A percentile compares a stretch with the other conserved stretches of the same genome.
These are phyloP conservation scores for Fusarium foetens DNA, from an alignment of 2,329 filamentous ascomycete genomes.

Conservation along the genomic window DNA sequence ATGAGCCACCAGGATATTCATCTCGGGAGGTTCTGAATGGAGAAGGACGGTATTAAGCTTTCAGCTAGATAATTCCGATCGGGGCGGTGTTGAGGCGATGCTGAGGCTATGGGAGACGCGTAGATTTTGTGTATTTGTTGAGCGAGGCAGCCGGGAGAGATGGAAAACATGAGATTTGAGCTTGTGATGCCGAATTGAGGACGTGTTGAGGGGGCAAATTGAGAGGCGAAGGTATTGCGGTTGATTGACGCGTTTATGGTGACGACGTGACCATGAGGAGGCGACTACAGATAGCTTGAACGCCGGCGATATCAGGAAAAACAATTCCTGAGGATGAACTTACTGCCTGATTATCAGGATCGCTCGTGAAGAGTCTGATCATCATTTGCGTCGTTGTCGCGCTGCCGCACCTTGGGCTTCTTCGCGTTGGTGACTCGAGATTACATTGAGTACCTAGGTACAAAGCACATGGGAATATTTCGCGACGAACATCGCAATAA, in stretches of 20 bases:
- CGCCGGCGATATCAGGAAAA: not conserved
- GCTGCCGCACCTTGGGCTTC: no score
- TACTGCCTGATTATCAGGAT: not conserved
- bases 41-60: conserved; percentile 5
- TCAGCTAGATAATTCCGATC: not conserved
- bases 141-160: not conserved
- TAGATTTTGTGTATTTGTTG: not conserved
- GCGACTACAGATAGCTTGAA: not conserved
- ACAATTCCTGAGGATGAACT: not conserved
- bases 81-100: conserved; percentile 20
- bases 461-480: not conserved
- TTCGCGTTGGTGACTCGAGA: not conserved
- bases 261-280: not conserved
- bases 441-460: no score
- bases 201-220: not conserved
- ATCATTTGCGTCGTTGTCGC: not conserved
- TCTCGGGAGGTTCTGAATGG: not conserved
- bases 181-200: not conserved
- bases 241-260: not conserved
- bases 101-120: not conserved
- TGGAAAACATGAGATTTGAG: not conserved
- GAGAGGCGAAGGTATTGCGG: not conserved
- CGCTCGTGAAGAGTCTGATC: rapidly evolving
- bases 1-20: not conserved
- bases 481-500: not conserved